Evolutionary conservation across 805 yeast genomes (phyloP).

Genomic region (Scheffersomyces lignosus): DNA sequence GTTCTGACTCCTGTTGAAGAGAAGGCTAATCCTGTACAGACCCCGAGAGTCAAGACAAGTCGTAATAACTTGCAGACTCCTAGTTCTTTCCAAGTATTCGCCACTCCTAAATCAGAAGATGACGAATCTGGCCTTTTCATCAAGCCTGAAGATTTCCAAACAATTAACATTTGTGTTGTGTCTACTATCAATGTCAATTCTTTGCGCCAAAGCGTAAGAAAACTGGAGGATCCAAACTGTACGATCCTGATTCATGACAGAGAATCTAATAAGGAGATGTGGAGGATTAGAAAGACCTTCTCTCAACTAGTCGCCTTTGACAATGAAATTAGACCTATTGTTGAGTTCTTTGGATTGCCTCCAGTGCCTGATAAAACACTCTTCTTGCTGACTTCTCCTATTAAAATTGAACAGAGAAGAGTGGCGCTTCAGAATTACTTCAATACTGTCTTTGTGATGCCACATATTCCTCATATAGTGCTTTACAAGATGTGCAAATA

Average conservation of each 20-base stretch:
- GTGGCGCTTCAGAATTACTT: constrained; percentile 59
- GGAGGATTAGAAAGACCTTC: constrained; percentile 68
- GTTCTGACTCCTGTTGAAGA: too few relatives aligned
- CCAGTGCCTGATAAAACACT: constrained; percentile 61
- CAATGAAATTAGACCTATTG: constrained; percentile 51
- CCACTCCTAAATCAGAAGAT: constrained; percentile 24
- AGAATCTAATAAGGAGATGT: constrained; percentile 62
- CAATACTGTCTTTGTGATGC: constrained; percentile 52
- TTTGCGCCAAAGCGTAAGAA: constrained; percentile 34
- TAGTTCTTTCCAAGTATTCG: constrained; percentile 14
- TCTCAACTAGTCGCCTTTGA: constrained; percentile 64
- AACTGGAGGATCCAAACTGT: constrained; percentile 57
- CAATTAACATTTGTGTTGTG: constrained; percentile 47
- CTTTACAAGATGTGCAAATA: constrained; percentile 59
- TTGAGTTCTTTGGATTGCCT: constrained; percentile 56
- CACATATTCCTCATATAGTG: constrained; percentile 55
- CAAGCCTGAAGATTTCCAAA: constrained; percentile 57
- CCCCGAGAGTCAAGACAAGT: constrained; percentile 5
- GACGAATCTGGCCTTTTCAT: constrained; percentile 52
- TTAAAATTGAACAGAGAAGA: constrained; percentile 62
- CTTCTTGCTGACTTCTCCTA: constrained; percentile 62
- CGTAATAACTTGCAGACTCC: constrained; percentile 19
- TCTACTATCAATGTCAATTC: constrained; percentile 44
- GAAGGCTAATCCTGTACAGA: constrained; percentile 3
- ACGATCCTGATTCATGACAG: constrained; percentile 66